Percentiles rank a stretch among this genome's conserved stretches.
Evolutionary conservation across 1,284 basidiomycete species (phyloP).

Genomic region (Psilocybe mexicana): DNA sequence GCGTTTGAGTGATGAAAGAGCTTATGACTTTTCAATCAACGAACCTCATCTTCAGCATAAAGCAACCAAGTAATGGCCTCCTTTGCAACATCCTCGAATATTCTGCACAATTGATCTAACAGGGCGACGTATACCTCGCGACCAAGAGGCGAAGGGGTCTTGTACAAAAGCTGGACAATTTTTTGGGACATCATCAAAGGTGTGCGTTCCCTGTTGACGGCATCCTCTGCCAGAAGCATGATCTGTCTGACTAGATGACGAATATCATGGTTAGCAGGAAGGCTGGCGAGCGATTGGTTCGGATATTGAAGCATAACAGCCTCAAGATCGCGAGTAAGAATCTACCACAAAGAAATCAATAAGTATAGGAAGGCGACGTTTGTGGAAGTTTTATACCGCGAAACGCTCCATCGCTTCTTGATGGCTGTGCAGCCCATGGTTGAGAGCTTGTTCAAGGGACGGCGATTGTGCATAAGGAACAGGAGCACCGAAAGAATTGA

Average conservation of each 20-base stretch:
- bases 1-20: constrained; percentile 8
- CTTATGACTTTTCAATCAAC: constrained; percentile 20
- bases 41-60: constrained; percentile 94
- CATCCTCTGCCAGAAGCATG: constrained; percentile 75
- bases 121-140: constrained; percentile 91
- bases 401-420: constrained; percentile 80
- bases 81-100: constrained; percentile 91
- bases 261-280: constrained; percentile 86
- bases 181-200: constrained; percentile 94
- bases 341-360: constrained; percentile 35
- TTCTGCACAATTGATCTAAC: constrained; percentile 86
- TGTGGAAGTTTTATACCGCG: constrained; percentile 45
- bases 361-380: not conserved
- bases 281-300: constrained; percentile 60
- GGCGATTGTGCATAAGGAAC: constrained; percentile 33
- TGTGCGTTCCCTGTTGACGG: constrained; percentile 80
- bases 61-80: constrained; percentile 97
- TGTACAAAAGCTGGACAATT: constrained; percentile 88
- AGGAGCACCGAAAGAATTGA: constrained; percentile 46
- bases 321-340: constrained; percentile 79
- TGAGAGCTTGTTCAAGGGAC: constrained; percentile 40
- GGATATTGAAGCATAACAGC: constrained; percentile 72
- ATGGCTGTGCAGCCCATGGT: constrained; percentile 50
- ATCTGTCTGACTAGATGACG: constrained; percentile 84
- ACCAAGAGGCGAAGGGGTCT: constrained; percentile 79